Evolutionary conservation across 192 early-diverging fungal genomes (phyloP).

Genomic region (Backusella macrospora): DNA sequence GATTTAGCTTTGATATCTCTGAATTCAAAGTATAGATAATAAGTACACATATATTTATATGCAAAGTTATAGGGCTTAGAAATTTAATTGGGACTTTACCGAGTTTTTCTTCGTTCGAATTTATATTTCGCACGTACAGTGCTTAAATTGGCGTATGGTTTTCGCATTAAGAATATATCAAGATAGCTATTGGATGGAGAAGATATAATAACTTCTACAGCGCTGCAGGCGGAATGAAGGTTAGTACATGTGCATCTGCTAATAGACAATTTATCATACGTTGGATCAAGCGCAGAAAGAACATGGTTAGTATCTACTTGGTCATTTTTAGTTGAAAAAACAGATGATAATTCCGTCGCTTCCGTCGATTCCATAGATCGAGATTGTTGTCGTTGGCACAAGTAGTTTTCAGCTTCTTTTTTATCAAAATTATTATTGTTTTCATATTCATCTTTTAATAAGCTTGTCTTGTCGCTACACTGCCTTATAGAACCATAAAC

Average conservation of each 20-base stretch:
- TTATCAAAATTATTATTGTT: not conserved
- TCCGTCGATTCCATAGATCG: not conserved
- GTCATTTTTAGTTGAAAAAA: not conserved
- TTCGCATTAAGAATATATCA: constrained; percentile 29
- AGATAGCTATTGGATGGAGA: constrained; percentile 13
- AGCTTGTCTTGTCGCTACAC: not conserved
- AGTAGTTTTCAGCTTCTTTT: not conserved
- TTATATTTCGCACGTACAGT: constrained; percentile 32
- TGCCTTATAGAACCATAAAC: not conserved
- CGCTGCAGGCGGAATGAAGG: constrained; percentile 2
- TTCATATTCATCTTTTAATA: not conserved
- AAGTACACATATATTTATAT: not conserved
- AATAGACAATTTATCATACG: constrained; percentile 10
- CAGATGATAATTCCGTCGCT: not conserved
- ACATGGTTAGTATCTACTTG: constrained; percentile 5
- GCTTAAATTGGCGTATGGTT: constrained; percentile 31
- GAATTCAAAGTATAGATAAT: not conserved
- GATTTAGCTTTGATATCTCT: constrained; percentile 6
- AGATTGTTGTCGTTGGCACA: not conserved
- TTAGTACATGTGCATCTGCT: constrained; percentile 3
- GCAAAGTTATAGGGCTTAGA: not conserved
- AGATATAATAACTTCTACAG: constrained; percentile 27
- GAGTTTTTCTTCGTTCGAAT: constrained; percentile 19
- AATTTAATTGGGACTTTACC: constrained; percentile 18
- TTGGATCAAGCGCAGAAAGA: constrained; percentile 32